These are phyloP conservation scores for Ascochyta clinopodiicola DNA, from an alignment of 2,329 filamentous ascomycete species.

Conservation along the genomic window DNA sequence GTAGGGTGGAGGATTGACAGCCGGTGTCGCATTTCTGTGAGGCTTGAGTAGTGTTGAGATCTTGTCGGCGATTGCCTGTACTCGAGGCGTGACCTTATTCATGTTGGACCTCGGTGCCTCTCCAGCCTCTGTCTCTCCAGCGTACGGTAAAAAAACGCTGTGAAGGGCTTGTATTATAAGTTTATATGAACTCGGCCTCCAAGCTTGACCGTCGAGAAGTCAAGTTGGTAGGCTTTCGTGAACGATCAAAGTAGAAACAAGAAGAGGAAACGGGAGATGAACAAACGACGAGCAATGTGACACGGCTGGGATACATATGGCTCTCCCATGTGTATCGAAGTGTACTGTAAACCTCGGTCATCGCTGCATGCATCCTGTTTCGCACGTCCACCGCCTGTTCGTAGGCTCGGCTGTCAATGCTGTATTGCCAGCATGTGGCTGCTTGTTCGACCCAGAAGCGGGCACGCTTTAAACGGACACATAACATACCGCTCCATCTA, in stretches of 20 bases:
- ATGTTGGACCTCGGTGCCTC: constrained; percentile 9
- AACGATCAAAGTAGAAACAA: constrained; percentile 15
- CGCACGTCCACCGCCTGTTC: constrained; percentile 22
- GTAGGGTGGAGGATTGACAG: constrained; percentile 14
- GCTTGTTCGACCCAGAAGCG: constrained; percentile 20
- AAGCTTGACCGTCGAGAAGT: constrained; percentile 10
- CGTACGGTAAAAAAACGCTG: not conserved
- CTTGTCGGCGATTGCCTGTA: constrained; percentile 19
- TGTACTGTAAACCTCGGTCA: constrained; percentile 27
- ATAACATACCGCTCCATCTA: constrained; percentile 21
- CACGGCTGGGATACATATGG: constrained; percentile 30
- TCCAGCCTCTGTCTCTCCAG: too few species aligned
- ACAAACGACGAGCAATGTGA: constrained; percentile 13
- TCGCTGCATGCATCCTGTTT: constrained; percentile 31
- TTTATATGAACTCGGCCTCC: constrained; percentile 8
- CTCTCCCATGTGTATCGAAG: constrained; percentile 2
- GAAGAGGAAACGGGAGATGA: constrained; percentile 12
- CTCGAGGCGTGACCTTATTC: constrained; percentile 18
- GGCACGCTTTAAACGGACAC: constrained; percentile 30
- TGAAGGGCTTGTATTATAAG: constrained; percentile 6
- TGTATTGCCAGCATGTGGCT: constrained; percentile 33
- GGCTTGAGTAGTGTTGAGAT: constrained; percentile 19
- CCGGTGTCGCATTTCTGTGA: constrained; percentile 16
- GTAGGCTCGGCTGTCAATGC: constrained; percentile 39
- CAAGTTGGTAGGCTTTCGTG: constrained; percentile 15